These are phyloP conservation scores for Arthrobotrys pseudoclavata DNA, from an alignment of 2,329 filamentous ascomycete species.

Conservation along the genomic window DNA sequence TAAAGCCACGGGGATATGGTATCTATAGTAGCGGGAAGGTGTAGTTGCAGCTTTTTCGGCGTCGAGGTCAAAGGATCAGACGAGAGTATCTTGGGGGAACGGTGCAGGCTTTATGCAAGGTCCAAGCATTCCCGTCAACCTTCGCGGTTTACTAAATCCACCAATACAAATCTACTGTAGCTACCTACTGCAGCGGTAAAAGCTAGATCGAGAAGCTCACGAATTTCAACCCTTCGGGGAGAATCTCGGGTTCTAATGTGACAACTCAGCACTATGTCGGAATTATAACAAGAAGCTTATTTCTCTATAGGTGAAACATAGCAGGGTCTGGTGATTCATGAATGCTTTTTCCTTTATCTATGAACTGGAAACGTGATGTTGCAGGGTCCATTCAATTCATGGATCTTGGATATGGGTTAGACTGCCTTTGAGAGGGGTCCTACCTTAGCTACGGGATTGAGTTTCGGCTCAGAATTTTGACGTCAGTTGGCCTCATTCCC, in stretches of 20 bases:
- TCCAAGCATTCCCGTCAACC: background rate
- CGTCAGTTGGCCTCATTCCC: background rate
- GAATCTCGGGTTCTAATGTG: constrained; percentile 27
- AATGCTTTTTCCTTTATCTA: background rate
- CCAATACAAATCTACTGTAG: background rate
- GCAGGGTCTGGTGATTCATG: background rate
- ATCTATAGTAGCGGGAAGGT: background rate
- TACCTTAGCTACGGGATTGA: background rate
- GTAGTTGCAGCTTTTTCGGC: background rate
- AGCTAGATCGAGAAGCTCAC: background rate
- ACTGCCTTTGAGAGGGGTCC: background rate
- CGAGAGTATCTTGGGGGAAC: constrained; percentile 8
- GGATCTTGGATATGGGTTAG: background rate
- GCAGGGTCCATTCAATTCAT: background rate
- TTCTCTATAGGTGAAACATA: background rate
- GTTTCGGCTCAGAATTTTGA: constrained; percentile 1
- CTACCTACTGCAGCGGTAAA: too few relatives aligned
- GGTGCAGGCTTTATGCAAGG: constrained; percentile 16
- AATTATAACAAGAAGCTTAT: background rate
- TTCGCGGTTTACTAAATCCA: background rate
- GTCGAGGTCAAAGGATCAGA: constrained; percentile 2
- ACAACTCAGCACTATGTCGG: constrained; percentile 8
- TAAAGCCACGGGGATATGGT: constrained; percentile 1
- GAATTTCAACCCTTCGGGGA: constrained; percentile 9
- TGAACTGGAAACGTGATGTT: background rate